Percentiles rank a stretch among this genome's conserved stretches.
Evolutionary conservation across 2,329 filamentous ascomycete genomes (phyloP).

Genomic region (Alternaria sp.): DNA sequence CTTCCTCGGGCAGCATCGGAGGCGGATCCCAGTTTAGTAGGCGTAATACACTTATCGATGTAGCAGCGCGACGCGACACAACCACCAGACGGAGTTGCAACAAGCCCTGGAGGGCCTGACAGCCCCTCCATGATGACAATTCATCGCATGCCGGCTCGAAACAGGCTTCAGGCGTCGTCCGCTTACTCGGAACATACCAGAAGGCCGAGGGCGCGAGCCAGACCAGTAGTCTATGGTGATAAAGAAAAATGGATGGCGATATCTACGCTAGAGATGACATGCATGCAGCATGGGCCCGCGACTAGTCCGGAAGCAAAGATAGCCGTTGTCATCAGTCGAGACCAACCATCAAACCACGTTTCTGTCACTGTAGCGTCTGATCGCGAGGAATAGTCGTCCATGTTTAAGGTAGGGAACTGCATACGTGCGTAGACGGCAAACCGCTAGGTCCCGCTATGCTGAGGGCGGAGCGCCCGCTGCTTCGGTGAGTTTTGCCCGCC

Average conservation of each 20-base stretch:
- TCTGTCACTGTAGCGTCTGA: constrained; percentile 20
- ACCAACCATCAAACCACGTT: constrained; percentile 32
- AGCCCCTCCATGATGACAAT: not conserved
- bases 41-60: constrained; percentile 16
- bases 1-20: constrained; percentile 14
- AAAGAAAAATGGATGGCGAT: constrained; percentile 16
- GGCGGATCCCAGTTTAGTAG: constrained; percentile 10
- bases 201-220: constrained; percentile 5
- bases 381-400: constrained; percentile 29
- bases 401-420: constrained; percentile 11
- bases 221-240: constrained; percentile 6
- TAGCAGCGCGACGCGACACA: constrained; percentile 11
- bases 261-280: constrained; percentile 8
- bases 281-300: constrained; percentile 9
- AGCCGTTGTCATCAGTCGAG: constrained; percentile 27
- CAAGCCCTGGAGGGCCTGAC: not conserved
- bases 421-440: not conserved
- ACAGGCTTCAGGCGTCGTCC: not conserved
- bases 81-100: constrained; percentile 3
- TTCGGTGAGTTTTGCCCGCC: constrained; percentile 24
- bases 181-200: not conserved
- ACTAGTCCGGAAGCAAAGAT: constrained; percentile 23
- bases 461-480: constrained; percentile 12
- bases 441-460: constrained; percentile 8
- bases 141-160: not conserved